Percentiles rank a stretch among this genome's conserved stretches.
phyloP scores from a whole-genome alignment of 148 eudicot species.

The Rhododendron williamsianum region DNA sequence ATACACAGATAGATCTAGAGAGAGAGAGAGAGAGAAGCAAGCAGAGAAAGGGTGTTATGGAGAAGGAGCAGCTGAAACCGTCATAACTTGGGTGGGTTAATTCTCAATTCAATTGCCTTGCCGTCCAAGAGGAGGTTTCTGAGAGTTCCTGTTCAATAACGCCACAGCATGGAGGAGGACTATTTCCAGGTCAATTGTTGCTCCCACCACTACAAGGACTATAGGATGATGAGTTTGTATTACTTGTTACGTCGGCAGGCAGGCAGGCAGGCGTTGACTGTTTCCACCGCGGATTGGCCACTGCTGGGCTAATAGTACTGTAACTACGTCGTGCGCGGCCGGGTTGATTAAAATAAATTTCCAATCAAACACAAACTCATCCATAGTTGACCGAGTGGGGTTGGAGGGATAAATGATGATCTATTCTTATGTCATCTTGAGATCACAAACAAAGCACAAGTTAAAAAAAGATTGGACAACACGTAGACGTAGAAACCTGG shows the following conservation, averaged over 20 bases:
- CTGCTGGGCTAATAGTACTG: neutral
- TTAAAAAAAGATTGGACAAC: no score
- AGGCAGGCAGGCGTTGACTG: neutral
- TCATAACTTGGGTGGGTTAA: neutral
- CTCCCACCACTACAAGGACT: neutral
- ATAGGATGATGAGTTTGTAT: neutral
- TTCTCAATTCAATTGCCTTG: neutral
- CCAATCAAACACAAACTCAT: no score
- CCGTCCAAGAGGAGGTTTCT: neutral
- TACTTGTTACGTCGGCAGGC: neutral
- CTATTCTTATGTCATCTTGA: no score
- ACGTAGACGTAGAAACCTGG: neutral
- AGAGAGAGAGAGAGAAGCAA: neutral
- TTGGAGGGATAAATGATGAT: no score
- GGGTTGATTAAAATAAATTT: no score
- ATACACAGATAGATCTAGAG: neutral
- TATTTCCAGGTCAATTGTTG: slow-evolving; percentile 11
- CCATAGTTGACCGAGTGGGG: no score
- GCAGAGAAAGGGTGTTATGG: neutral
- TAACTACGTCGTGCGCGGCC: neutral
- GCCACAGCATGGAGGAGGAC: neutral
- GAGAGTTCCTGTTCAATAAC: neutral
- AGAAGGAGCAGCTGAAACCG: slow-evolving; percentile 3
- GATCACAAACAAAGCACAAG: neutral
- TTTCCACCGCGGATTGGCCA: neutral